Evolutionary conservation across 306 rosid genomes (phyloP), one percentile per base, ranked within the genome.

Genomic region (Medicago arabica): DNA sequence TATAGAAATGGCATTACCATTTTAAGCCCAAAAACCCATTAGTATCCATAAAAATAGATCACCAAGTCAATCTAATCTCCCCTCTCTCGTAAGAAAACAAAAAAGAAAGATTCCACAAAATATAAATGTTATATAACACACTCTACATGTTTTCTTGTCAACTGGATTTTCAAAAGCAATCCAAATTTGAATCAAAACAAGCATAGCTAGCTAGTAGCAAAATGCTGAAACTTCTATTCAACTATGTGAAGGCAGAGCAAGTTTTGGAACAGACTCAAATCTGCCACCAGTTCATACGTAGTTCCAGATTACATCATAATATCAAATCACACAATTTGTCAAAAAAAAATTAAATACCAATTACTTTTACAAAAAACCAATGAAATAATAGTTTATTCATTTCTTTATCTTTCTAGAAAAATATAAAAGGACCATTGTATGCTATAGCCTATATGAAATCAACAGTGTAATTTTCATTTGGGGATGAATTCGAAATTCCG

Each of bases 1-100:
- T 96, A 73, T 53, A 78, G 41, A 54, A 72, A 78, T 73, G 59
- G 72, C 15, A 61, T 71, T 60, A 46, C 9, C 28, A 74, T 40
- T 71, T 65, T 65, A 39, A 16, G 8, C 4, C 13, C 4, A 23
- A 21, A 62, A n/a, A 38, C 19, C 5, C 28, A 67, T 76, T 65
- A 50, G 16, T 49, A 28, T 60, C 25, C 60, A 62, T 57, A 2
- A 73, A 44, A 67, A 46, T 55, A 43, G 19, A 71, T n/a, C 54
- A 36, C 51, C 61, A 51, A 13, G n/a, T 34, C 65, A 12, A 31
- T 6, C 65, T 49, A 41, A 40, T 11, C 54, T 44, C 0, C n/a
- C 23, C 17, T 11, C 1, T 44, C 53, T 55, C 4, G 10, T 28
- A 21, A 62, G 14, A 63, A 60, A 67, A 55, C 28, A 18, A 23